Percentiles rank a stretch among this genome's conserved stretches.
These are phyloP conservation scores for Talaromyces marneffei DNA, from an alignment of 2,329 filamentous ascomycete genomes.

Conservation along the genomic window DNA sequence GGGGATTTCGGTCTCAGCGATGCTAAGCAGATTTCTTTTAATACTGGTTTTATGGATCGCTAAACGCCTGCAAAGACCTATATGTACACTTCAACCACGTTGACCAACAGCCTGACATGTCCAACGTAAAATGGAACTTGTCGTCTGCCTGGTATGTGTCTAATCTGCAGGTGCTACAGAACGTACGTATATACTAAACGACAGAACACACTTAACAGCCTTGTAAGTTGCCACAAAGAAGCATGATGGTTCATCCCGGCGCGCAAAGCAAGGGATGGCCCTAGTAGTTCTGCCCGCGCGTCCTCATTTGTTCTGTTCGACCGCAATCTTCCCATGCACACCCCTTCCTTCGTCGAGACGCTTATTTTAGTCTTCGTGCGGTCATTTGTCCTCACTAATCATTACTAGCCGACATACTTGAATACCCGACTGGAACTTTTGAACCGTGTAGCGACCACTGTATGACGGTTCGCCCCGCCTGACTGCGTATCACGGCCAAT, in stretches of 20 bases:
- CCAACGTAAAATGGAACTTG: background rate
- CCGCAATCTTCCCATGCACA: slow-evolving; percentile 3
- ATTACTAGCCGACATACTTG: background rate
- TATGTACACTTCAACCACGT: slow-evolving; percentile 5
- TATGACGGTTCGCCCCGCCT: slow-evolving; percentile 7
- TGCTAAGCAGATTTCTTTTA: no score
- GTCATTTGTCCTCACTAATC: background rate
- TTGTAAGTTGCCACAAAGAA: slow-evolving; percentile 19
- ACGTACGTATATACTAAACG: background rate
- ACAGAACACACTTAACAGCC: background rate
- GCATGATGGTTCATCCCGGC: slow-evolving; percentile 18
- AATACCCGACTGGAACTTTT: background rate
- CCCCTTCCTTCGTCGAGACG: slow-evolving; percentile 14
- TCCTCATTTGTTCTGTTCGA: slow-evolving; percentile 18
- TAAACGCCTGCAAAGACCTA: background rate
- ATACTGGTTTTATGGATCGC: no score
- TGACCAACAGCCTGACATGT: background rate
- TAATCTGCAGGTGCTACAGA: background rate
- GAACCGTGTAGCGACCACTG: background rate
- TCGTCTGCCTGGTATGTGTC: slow-evolving; percentile 10
- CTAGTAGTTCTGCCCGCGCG: slow-evolving; percentile 27
- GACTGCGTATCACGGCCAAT: slow-evolving; percentile 9
- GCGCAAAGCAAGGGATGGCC: slow-evolving; percentile 25
- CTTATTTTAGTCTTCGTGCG: background rate
- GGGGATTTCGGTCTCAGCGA: background rate